Evolutionary conservation across 371 early-diverging fungal genomes (phyloP).

Genomic region (Mucor indicus): DNA sequence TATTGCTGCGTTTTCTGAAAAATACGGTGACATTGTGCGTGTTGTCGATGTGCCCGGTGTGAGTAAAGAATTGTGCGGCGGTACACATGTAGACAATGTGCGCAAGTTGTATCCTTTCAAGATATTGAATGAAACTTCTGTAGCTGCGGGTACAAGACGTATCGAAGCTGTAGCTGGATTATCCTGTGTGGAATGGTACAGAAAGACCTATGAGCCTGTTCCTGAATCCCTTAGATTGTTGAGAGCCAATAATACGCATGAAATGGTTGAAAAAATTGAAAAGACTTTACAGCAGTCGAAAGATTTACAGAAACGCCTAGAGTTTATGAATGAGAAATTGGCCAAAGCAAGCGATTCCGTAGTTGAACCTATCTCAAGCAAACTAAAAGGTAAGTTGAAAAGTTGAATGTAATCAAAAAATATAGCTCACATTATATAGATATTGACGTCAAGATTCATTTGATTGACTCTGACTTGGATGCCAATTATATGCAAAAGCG

Average conservation of each 20-base stretch:
- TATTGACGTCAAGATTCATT: constrained; percentile 44
- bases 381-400: constrained; percentile 15
- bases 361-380: constrained; percentile 13
- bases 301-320: constrained; percentile 37
- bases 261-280: constrained; percentile 36
- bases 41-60: constrained; percentile 58
- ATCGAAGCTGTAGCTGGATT: constrained; percentile 77
- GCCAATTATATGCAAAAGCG: constrained; percentile 49
- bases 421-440: constrained; percentile 13
- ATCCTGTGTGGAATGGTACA: constrained; percentile 51
- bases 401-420: background rate
- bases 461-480: constrained; percentile 51
- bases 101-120: constrained; percentile 68
- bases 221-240: constrained; percentile 40
- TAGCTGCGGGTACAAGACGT: constrained; percentile 74
- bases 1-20: constrained; percentile 67
- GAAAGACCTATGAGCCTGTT: constrained; percentile 46
- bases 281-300: constrained; percentile 36
- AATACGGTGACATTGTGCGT: constrained; percentile 65
- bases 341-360: constrained; percentile 30
- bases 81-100: constrained; percentile 70
- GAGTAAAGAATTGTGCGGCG: constrained; percentile 74
- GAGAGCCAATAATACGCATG: constrained; percentile 39
- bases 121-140: constrained; percentile 64
- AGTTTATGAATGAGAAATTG: constrained; percentile 38